These are phyloP conservation scores for Fusarium duplospermum DNA, from an alignment of 2,329 filamentous ascomycete genomes.

Conservation along the genomic window DNA sequence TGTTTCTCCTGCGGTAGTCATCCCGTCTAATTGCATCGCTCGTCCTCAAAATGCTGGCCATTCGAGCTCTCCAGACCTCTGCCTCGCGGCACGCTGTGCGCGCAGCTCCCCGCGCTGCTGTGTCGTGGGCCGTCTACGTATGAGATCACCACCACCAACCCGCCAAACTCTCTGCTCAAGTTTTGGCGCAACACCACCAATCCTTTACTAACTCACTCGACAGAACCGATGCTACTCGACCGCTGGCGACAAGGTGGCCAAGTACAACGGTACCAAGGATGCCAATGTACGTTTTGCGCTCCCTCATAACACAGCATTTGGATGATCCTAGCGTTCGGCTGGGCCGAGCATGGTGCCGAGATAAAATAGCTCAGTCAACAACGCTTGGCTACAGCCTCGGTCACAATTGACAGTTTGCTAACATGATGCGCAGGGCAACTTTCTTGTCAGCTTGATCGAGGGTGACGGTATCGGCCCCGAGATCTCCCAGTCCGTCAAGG, in stretches of 20 bases:
- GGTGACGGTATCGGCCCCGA: slow-evolving; percentile 99
- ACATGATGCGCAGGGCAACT: slow-evolving; percentile 78
- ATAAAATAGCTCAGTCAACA: slow-evolving; percentile 57
- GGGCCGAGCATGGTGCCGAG: slow-evolving; percentile 43
- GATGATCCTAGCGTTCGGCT: slow-evolving; percentile 37
- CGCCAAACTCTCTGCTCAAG: slow-evolving; percentile 8
- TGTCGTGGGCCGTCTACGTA: slow-evolving; percentile 53
- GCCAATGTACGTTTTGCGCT: slow-evolving; percentile 74
- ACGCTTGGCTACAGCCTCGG: slow-evolving; percentile 27
- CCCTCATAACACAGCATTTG: slow-evolving; percentile 20
- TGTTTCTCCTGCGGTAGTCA: slow-evolving; percentile 34
- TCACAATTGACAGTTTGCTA: slow-evolving; percentile 39
- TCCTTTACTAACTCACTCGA: slow-evolving; percentile 32
- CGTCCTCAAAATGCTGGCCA: slow-evolving; percentile 79
- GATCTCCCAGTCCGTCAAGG: slow-evolving; percentile 97
- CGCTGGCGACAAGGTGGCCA: slow-evolving; percentile 79
- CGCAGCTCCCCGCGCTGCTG: slow-evolving; percentile 69
- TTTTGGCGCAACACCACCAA: slow-evolving; percentile 27
- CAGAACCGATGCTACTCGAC: slow-evolving; percentile 74
- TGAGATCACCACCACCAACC: slow-evolving; percentile 36
- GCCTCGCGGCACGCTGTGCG: slow-evolving; percentile 83
- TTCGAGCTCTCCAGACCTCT: slow-evolving; percentile 81
- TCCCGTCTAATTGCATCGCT: slow-evolving; percentile 26
- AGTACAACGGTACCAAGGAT: slow-evolving; percentile 93
- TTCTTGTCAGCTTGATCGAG: slow-evolving; percentile 96